Base-by-base conservation (phyloP, 2,329 filamentous ascomycete species). In the Thermoascus crustaceus region DNA sequence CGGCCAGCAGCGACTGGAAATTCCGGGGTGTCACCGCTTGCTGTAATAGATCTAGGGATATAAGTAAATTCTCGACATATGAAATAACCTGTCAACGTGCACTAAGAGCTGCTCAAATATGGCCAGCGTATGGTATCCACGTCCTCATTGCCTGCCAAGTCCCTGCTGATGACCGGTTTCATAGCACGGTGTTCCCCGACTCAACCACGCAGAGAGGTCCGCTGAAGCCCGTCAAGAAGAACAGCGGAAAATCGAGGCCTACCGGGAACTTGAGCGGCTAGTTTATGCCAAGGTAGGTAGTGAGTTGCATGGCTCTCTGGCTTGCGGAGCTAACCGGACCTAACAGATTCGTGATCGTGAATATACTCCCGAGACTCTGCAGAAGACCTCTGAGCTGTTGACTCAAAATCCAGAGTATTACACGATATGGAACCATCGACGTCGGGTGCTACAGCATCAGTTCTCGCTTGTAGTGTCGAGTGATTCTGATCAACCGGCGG, bases 141-240 rank as follows among this genome's bases (percentile, higher is more conserved):
- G 18, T 29, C 24, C 14, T 16, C 27, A 7, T 34, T 35, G 2
- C 32, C 9, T 20, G 11, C 17, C 31, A 30, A 27, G 33, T 17
- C 24, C n/a, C 23, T 38, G 34, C 42, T 51, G 40, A 48, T 32
- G 33, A 34, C 40, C 54, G 50, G 48, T 34, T 42, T 41, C 44
- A 42, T 64, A 94, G 86, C 88, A 95, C 73, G 86, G 85, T 56
- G 74, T 93, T 59, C 76, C 84, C 53, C 83, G 87, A 54, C 72
- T 70, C 73, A 43, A 68, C 72, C 49, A 67, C 64, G 36, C 62
- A 67, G 42, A 68, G 72, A 72, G 74, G 47, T 82, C 82, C 48
- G 78, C 83, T 50, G 77, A 85, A 55, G 76, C 83, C 54, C 75
- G 75, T 39, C 71, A 77, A 46, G 75, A 79, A 58, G 85, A 93